These are phyloP conservation scores for Basipetospora chlamydospora DNA, from an alignment of 2,329 filamentous ascomycete species.

Conservation along the genomic window DNA sequence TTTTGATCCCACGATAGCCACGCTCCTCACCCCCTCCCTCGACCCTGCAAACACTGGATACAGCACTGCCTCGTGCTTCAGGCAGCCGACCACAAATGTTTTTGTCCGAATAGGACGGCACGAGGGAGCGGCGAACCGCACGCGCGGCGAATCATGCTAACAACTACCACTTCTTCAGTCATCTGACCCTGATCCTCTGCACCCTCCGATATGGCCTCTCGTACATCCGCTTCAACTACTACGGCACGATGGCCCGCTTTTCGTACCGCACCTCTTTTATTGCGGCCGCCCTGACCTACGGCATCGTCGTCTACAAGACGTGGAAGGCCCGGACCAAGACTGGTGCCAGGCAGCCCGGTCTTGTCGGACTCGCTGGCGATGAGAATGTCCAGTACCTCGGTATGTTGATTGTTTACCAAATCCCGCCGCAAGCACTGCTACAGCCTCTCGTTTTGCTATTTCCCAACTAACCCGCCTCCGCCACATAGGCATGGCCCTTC, in stretches of 20 bases:
- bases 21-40: not conserved
- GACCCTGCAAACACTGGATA: too few relatives aligned
- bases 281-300: slow-evolving; percentile 81
- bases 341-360: slow-evolving; percentile 43
- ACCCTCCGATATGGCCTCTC: slow-evolving; percentile 74
- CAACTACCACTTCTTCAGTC: slow-evolving; percentile 37
- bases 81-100: too few relatives aligned
- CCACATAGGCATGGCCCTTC: slow-evolving; percentile 52
- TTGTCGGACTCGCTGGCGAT: slow-evolving; percentile 58
- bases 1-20: not conserved
- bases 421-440: not conserved
- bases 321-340: slow-evolving; percentile 73
- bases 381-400: slow-evolving; percentile 97
- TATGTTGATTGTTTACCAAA: slow-evolving; percentile 43
- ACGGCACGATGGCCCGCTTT: slow-evolving; percentile 60
- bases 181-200: slow-evolving; percentile 71
- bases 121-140: slow-evolving; percentile 1
- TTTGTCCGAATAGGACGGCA: too few relatives aligned
- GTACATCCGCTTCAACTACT: slow-evolving; percentile 80
- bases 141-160: not conserved
- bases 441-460: not conserved
- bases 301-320: slow-evolving; percentile 97
- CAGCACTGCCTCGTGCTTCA: too few relatives aligned
- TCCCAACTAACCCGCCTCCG: not conserved
- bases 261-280: slow-evolving; percentile 85